A percentile compares a stretch with the other conserved stretches of the same genome.
These are phyloP conservation scores for Saksenaea vasiformis DNA, from an alignment of 371 early-diverging fungal genomes.

Conservation along the genomic window DNA sequence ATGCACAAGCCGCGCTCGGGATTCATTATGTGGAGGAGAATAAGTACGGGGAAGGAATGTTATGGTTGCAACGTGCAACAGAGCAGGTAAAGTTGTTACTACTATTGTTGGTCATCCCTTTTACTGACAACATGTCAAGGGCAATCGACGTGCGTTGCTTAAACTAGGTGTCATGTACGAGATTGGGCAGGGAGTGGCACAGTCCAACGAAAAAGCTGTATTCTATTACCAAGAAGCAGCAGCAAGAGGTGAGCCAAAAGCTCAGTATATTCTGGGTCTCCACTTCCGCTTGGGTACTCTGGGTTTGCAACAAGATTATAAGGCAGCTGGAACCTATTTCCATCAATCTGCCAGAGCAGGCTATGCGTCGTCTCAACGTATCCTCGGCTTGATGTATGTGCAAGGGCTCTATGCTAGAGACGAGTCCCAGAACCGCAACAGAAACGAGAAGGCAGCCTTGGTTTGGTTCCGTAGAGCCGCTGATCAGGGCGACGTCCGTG, in stretches of 20 bases:
- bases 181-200: constrained; percentile 35
- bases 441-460: constrained; percentile 54
- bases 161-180: constrained; percentile 48
- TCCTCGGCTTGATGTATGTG: constrained; percentile 44
- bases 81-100: constrained; percentile 31
- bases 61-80: constrained; percentile 46
- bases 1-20: constrained; percentile 53
- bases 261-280: constrained; percentile 45
- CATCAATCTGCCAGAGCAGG: constrained; percentile 39
- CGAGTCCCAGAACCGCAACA: constrained; percentile 21
- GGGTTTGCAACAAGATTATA: constrained; percentile 29
- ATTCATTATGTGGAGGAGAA: constrained; percentile 29
- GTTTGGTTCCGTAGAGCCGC: constrained; percentile 71
- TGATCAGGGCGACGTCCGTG: constrained; percentile 60
- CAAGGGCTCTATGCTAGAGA: constrained; percentile 19
- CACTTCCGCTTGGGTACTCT: constrained; percentile 39
- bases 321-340: constrained; percentile 40
- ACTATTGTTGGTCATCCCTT: not conserved
- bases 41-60: constrained; percentile 30
- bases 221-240: constrained; percentile 44
- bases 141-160: constrained; percentile 41
- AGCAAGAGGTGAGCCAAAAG: constrained; percentile 31
- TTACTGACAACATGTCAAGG: constrained; percentile 15
- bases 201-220: constrained; percentile 30
- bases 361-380: constrained; percentile 44